Evolutionary conservation across 305 asterid genomes (phyloP).

Genomic region (Fraxinus floribunda): DNA sequence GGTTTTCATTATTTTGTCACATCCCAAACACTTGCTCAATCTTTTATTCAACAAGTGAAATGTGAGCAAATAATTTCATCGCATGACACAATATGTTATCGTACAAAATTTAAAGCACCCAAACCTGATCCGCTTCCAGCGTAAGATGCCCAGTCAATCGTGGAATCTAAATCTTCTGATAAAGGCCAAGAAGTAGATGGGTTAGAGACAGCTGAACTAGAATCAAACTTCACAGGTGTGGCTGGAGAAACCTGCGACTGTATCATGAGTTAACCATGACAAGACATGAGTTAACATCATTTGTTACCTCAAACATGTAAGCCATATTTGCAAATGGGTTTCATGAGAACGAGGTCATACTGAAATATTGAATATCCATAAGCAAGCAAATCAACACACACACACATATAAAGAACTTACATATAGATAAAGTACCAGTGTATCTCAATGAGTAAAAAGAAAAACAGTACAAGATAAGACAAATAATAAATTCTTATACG

Average conservation of each 20-base stretch:
- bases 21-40: not conserved
- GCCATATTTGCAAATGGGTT: not conserved
- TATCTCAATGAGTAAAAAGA: not conserved
- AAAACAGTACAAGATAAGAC: not conserved
- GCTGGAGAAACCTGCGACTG: conserved; percentile 65
- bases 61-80: not conserved
- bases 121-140: conserved; percentile 19
- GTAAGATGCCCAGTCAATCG: conserved; percentile 29
- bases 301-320: not conserved
- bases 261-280: conserved; percentile 24
- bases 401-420: not conserved
- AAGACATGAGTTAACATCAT: conserved; percentile 14
- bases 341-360: not conserved
- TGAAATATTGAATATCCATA: not conserved
- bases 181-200: conserved; percentile 36
- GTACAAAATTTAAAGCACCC: conserved; percentile 13
- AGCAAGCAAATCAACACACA: not conserved
- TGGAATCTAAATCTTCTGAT: conserved; percentile 46
- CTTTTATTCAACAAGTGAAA: conserved; percentile 6
- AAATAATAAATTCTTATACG: not conserved
- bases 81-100: not conserved
- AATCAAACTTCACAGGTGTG: conserved; percentile 55
- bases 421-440: not conserved
- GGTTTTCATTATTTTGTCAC: not conserved
- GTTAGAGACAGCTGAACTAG: conserved; percentile 33